These are phyloP conservation scores for Pichia insulana DNA, from an alignment of 805 yeast species.

Conservation along the genomic window DNA sequence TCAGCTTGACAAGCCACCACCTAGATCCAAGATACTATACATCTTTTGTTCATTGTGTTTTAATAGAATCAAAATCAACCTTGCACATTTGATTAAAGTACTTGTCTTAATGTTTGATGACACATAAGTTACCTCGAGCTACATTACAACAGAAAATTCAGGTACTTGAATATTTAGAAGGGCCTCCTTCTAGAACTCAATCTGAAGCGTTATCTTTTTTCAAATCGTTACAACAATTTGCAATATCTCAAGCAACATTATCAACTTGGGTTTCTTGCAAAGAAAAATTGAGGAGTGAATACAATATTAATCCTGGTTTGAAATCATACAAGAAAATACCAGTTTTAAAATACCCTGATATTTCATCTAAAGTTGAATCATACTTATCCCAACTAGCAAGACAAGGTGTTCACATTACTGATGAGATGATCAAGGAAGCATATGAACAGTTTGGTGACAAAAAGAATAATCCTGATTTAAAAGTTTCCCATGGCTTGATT, in stretches of 20 bases:
- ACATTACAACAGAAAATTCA: conserved; percentile 24
- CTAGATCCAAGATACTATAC: too few species aligned
- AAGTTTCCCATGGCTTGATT: conserved; percentile 28
- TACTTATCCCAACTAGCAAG: conserved; percentile 14
- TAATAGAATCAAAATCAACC: too few species aligned
- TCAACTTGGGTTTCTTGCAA: conserved; percentile 28
- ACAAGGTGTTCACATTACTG: conserved; percentile 19
- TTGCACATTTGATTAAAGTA: too few species aligned
- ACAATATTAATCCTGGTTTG: conserved; percentile 20
- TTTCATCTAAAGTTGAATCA: conserved; percentile 25
- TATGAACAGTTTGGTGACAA: conserved; percentile 18
- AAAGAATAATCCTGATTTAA: conserved; percentile 16
- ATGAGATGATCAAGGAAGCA: conserved; percentile 19
- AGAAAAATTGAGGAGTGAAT: conserved; percentile 17
- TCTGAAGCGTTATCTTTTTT: conserved; percentile 22
- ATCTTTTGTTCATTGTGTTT: too few species aligned
- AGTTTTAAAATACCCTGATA: conserved; percentile 27
- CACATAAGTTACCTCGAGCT: conserved; percentile 7
- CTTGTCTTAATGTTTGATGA: background rate
- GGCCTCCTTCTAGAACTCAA: conserved; percentile 26
- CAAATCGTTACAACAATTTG: conserved; percentile 15
- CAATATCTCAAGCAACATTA: conserved; percentile 30
- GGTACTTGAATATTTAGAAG: conserved; percentile 26
- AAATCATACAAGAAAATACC: conserved; percentile 25
- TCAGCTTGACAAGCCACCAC: too few species aligned